These are phyloP conservation scores for Apophysomyces sp. DNA, from an alignment of 371 early-diverging fungal species.

Conservation along the genomic window DNA sequence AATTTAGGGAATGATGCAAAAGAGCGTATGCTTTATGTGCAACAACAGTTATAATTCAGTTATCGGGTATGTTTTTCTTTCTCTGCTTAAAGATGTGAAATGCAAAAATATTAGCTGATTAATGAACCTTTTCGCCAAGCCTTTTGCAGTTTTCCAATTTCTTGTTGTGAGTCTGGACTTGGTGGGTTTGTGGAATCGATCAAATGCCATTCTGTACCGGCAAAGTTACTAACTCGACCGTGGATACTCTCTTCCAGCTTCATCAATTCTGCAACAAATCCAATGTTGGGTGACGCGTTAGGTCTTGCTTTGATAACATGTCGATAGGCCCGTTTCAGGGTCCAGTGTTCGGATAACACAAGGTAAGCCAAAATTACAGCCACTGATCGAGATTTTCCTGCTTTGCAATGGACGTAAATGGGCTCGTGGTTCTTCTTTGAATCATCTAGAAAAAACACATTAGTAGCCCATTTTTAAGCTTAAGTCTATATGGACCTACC, in stretches of 20 bases:
- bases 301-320: constrained; percentile 67
- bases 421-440: constrained; percentile 47
- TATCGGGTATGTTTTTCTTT: background rate
- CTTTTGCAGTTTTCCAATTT: constrained; percentile 28
- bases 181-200: constrained; percentile 26
- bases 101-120: background rate
- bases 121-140: constrained; percentile 24
- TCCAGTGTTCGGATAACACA: constrained; percentile 64
- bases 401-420: constrained; percentile 87
- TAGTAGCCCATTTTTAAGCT: too few relatives aligned
- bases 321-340: constrained; percentile 70
- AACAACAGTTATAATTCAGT: background rate
- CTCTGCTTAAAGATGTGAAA: background rate
- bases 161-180: constrained; percentile 35
- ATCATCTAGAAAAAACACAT: constrained; percentile 29
- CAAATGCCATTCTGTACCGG: constrained; percentile 32
- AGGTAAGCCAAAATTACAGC: constrained; percentile 79
- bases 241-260: constrained; percentile 66
- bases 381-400: constrained; percentile 81
- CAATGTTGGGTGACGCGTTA: constrained; percentile 81
- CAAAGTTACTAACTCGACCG: constrained; percentile 50
- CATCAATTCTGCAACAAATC: constrained; percentile 79
- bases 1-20: too few relatives aligned
- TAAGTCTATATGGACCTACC: too few relatives aligned
- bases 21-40: background rate